Base-by-base conservation (phyloP, 192 early-diverging fungal species). In the Blastocladiella britannica region DNA sequence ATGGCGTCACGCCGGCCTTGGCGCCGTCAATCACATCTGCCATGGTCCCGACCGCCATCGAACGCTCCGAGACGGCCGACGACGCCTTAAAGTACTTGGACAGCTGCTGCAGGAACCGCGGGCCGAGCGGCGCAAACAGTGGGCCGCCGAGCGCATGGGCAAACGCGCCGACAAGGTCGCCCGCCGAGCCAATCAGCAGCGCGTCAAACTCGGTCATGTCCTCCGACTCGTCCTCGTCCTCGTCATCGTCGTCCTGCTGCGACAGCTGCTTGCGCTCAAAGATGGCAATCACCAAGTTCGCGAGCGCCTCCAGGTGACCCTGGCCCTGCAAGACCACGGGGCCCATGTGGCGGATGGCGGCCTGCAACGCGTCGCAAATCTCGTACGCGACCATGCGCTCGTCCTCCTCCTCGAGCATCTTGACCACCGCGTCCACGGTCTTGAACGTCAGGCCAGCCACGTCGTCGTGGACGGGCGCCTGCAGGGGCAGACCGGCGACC, bases 381-480 rank as follows among this genome's bases (percentile, higher is more conserved):
- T 71, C 62, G 20, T 58, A 57, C 20, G 65, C 66, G 29, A 72
- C 64, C 23, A 57, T 61, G 6, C 63, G 68, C 27, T 73, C 62
- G 15, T 66, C 66, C 55, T 73, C 72, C 4, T 70, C 61, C 12
- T 60, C 58, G 25, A 70, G 30, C 29, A 72, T 55, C 31, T 51
- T 26, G 8, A 67, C 15, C 4, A 73, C 55, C 54, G 55, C 66
- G n/a, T 60, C 67, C 56, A 72, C 65, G n/a, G 51, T 37, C 9
- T 67, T 52, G 28, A 63, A 62, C 15, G 62, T 65, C 22, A 72
- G 43, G 55, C 51, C 58, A 6, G 30, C 53, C 26, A 73, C 72
- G 26, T 70, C 60, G 47, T 69, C 62, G 58, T 73, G 64, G n/a
- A 73, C 27, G 18, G 62, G 61, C 8, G 70, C 60, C 25, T 67